A percentile compares a stretch with the other conserved stretches of the same genome.
Conservation (phyloP, 805 yeast genomes). For the Starmerella lactis-condensi region DNA sequence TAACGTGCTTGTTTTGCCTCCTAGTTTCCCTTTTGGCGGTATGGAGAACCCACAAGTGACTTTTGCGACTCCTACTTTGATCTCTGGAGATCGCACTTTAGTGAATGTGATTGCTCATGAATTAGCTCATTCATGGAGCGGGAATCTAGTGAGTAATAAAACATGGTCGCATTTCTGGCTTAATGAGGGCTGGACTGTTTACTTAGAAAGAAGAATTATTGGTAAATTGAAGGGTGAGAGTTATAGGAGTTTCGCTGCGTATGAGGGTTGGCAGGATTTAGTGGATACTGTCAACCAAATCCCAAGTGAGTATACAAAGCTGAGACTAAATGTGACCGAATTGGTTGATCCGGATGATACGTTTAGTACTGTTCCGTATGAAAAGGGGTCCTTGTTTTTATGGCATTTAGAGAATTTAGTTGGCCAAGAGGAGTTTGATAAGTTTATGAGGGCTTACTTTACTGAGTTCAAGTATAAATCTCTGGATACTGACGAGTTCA, state of each 20-base stretch:
- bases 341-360: slow-evolving; percentile 78
- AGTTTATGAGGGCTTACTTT: slow-evolving; percentile 65
- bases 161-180: slow-evolving; percentile 92
- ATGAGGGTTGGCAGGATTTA: slow-evolving; percentile 78
- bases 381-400: slow-evolving; percentile 68
- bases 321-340: slow-evolving; percentile 48
- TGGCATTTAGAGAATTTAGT: slow-evolving; percentile 52
- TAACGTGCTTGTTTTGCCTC: slow-evolving; percentile 64
- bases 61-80: slow-evolving; percentile 74
- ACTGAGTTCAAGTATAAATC: slow-evolving; percentile 47
- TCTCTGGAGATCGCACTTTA: slow-evolving; percentile 68
- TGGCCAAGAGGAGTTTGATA: slow-evolving; percentile 47
- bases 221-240: slow-evolving; percentile 65
- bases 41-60: slow-evolving; percentile 90
- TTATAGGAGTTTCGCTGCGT: slow-evolving; percentile 59
- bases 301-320: slow-evolving; percentile 29
- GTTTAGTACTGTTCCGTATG: slow-evolving; percentile 75
- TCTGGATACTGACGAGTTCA: slow-evolving; percentile 64
- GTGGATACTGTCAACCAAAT: slow-evolving; percentile 33
- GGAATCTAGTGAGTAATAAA: slow-evolving; percentile 74
- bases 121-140: slow-evolving; percentile 83
- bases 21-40: slow-evolving; percentile 73
- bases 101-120: slow-evolving; percentile 87
- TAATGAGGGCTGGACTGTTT: slow-evolving; percentile 93
- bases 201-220: slow-evolving; percentile 65